Evolutionary conservation across 176 grass and related monocot species (phyloP), one percentile per base, ranked within the genome.

Genomic region (Ensete ventricosum): DNA sequence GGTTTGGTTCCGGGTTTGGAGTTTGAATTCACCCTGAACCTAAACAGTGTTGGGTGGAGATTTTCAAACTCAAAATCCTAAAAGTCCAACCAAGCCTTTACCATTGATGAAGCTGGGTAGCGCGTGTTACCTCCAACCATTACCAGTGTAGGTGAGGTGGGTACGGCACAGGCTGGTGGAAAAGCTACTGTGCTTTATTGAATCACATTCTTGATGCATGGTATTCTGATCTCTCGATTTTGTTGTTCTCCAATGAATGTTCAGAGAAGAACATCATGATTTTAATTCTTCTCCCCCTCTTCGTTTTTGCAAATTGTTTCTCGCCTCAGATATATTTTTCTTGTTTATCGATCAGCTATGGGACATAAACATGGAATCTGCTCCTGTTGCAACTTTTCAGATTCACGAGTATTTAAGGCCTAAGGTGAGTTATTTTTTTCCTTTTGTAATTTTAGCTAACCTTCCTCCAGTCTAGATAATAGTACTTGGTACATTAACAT

Each of bases 241-340:
- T n/a, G 57, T 8, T n/a, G n/a, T 60, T 20, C 8, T 20, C 17
- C n/a, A 60, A 7, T 21, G 11, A 16, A 4, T 4, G 13, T 16
- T 16, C 14, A 57, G 3, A n/a, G 1, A 60, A 59, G 17, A 59
- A 59, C 17, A 43, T 64, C 22, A 64, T 11, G 3, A 64, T 11
- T 64, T 64, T 64, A 10, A 12, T 27, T 12, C 26, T 24, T 65
- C 3, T 65, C 82, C 76, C 86, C 83, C 65, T 65, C 11, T 76
- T 90, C 75, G 87, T 90, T 83, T 87, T 89, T 81, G 83, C 81
- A 2, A 92, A 85, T 24, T 86, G 24, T 88, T 85, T 85, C 83
- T 78, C 85, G 90, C 82, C 87, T 90, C 43, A 85, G n/a, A n/a
- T 92, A 79, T 90, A 96, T 81, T 77, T 92, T 69, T 86, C 87